Conservation (phyloP, 2,329 filamentous ascomycete genomes). For the Aureobasidium sp. region DNA sequence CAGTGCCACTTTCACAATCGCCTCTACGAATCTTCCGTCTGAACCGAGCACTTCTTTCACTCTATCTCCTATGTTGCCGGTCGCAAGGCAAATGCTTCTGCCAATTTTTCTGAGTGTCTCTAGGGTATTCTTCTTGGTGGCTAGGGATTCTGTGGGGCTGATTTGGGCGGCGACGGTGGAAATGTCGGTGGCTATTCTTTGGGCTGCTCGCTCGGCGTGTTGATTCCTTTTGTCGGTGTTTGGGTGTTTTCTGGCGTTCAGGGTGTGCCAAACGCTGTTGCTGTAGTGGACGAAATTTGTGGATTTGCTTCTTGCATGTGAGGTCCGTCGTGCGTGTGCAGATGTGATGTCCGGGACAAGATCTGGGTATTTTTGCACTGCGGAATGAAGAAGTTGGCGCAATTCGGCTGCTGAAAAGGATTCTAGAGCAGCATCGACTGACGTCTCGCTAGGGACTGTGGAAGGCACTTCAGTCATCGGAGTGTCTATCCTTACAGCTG, state of each 20-base stretch:
- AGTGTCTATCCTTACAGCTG: neutral
- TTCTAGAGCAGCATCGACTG: neutral
- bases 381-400: neutral
- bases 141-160: neutral
- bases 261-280: constrained; percentile 7
- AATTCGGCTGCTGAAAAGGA: neutral
- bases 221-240: neutral
- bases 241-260: neutral
- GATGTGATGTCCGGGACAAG: neutral
- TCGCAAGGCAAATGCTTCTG: neutral
- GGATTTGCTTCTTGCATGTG: neutral
- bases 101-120: constrained; percentile 1
- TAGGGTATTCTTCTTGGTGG: constrained; percentile 2
- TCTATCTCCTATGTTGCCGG: neutral
- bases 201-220: neutral
- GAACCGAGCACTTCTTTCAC: neutral
- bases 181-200: neutral
- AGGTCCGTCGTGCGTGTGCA: neutral
- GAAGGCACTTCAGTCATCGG: neutral
- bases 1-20: neutral
- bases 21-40: neutral
- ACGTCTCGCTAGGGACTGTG: neutral
- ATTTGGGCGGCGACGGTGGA: neutral
- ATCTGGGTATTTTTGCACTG: neutral
- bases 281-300: constrained; percentile 5